Percentiles rank a stretch among this genome's conserved stretches.
These are phyloP conservation scores for Kwoniella pini DNA, from an alignment of 768 basidiomycete genomes.

Conservation along the genomic window DNA sequence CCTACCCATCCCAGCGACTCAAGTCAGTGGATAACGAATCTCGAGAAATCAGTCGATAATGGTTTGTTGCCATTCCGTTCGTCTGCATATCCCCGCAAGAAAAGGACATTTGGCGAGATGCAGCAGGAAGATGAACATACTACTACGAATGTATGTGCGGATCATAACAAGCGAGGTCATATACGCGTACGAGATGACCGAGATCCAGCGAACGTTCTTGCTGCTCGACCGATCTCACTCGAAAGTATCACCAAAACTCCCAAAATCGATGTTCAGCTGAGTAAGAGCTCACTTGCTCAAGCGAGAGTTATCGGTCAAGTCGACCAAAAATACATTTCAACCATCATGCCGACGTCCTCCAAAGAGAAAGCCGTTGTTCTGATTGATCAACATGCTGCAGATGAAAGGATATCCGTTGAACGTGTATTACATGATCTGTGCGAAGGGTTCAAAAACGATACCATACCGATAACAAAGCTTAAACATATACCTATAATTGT, in stretches of 20 bases:
- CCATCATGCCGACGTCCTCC: constrained; percentile 52
- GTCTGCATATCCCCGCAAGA: background rate
- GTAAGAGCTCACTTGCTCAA: constrained; percentile 61
- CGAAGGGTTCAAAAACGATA: constrained; percentile 61
- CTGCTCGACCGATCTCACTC: background rate
- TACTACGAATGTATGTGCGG: no score
- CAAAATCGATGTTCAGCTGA: constrained; percentile 17
- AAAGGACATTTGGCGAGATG: background rate
- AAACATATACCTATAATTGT: constrained; percentile 65
- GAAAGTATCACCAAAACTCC: background rate
- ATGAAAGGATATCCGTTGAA: constrained; percentile 92
- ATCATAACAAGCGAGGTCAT: no score
- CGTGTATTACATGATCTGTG: constrained; percentile 73
- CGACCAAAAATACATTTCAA: constrained; percentile 87
- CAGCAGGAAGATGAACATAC: no score
- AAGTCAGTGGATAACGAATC: constrained; percentile 9
- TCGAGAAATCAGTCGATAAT: background rate
- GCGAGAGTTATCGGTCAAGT: constrained; percentile 77
- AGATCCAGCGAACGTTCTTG: background rate
- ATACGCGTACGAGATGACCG: no score
- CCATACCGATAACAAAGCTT: constrained; percentile 54
- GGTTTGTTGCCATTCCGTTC: background rate
- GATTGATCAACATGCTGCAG: constrained; percentile 98
- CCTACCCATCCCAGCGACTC: background rate
- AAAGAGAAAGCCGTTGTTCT: constrained; percentile 61